Percentiles rank a stretch among this genome's conserved stretches.
Evolutionary conservation across 345 rosid genomes (phyloP).

Genomic region (Ceriops tagal): DNA sequence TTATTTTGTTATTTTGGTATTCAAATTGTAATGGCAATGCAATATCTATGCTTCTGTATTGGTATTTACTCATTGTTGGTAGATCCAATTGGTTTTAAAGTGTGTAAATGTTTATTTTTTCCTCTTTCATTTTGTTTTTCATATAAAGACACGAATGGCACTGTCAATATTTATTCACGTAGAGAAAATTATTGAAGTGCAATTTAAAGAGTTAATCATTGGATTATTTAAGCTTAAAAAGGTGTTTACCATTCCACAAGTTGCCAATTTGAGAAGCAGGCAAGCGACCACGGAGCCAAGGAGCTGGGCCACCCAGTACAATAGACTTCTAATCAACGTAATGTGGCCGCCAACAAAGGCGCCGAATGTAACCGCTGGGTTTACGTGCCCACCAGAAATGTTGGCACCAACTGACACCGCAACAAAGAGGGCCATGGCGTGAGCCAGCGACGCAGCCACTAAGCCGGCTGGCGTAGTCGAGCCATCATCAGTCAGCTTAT

Average conservation of each 20-base stretch:
- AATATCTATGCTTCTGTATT: too few species aligned
- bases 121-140: too few species aligned
- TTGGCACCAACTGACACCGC: slow-evolving; percentile 8
- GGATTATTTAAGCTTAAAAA: too few species aligned
- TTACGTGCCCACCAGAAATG: slow-evolving; percentile 9
- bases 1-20: too few species aligned
- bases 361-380: slow-evolving; percentile 4
- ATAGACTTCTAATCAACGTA: not conserved
- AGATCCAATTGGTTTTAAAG: too few species aligned
- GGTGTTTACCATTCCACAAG: not conserved
- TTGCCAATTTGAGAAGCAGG: not conserved
- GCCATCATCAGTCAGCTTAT: slow-evolving; percentile 5
- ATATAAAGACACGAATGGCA: too few species aligned
- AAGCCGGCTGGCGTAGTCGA: slow-evolving; percentile 2
- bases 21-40: too few species aligned
- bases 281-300: not conserved
- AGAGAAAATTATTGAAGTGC: too few species aligned
- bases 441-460: slow-evolving; percentile 8
- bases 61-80: too few species aligned
- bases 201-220: too few species aligned
- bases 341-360: slow-evolving; percentile 9
- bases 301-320: slow-evolving; percentile 1
- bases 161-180: too few species aligned
- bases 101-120: too few species aligned
- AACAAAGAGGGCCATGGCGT: slow-evolving; percentile 3